These are phyloP conservation scores for Backusella psychrophila DNA, from an alignment of 192 early-diverging fungal genomes.

Conservation along the genomic window DNA sequence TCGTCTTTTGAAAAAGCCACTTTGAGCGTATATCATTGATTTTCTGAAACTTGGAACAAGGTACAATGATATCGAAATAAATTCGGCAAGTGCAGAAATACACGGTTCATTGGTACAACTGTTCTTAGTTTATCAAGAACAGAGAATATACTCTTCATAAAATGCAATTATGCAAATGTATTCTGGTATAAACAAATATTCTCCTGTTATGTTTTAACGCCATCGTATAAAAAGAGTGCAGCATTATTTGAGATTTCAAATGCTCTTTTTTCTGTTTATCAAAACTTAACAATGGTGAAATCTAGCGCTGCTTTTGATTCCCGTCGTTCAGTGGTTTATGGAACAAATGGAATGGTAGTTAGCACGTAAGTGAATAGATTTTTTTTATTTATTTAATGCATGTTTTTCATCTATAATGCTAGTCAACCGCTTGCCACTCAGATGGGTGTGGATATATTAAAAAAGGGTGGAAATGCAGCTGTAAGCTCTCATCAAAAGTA, in stretches of 20 bases:
- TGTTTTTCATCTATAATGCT: neutral
- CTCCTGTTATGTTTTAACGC: neutral
- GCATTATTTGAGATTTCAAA: too few species aligned
- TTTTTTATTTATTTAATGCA: neutral
- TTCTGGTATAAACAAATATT: too few species aligned
- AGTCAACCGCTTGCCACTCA: conserved; percentile 73
- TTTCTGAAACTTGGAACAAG: too few species aligned
- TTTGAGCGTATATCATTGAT: too few species aligned
- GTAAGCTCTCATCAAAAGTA: conserved; percentile 34
- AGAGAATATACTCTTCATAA: too few species aligned
- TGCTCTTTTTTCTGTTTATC: neutral
- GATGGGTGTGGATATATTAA: conserved; percentile 60
- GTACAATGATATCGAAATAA: too few species aligned
- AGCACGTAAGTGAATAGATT: conserved; percentile 20
- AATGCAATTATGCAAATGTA: too few species aligned
- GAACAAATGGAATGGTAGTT: conserved; percentile 63
- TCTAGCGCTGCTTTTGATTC: conserved; percentile 24
- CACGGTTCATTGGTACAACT: too few species aligned
- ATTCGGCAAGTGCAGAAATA: too few species aligned
- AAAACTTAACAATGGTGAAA: neutral
- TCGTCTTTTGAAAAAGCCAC: neutral
- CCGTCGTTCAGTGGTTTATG: conserved; percentile 52
- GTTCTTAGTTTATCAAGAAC: too few species aligned
- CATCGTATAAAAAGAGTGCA: neutral
- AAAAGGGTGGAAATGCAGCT: conserved; percentile 73